Conservation (phyloP, 768 basidiomycete species). For the Pseudohyphozyma bogoriensis region DNA sequence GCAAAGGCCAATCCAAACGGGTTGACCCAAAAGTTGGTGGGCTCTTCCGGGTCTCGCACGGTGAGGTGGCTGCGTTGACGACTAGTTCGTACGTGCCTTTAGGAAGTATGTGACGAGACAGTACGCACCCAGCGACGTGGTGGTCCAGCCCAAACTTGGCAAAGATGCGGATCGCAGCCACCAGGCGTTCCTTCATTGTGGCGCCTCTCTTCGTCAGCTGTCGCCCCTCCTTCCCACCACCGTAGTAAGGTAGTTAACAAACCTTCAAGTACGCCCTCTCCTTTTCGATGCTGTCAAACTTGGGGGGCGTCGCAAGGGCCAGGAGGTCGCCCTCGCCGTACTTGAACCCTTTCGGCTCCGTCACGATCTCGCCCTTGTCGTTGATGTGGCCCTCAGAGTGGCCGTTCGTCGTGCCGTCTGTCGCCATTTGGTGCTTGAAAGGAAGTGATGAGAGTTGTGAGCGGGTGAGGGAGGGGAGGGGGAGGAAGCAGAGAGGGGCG, state of each 20-base stretch:
- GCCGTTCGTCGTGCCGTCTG: not conserved
- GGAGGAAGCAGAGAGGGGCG: no score
- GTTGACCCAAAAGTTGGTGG: conserved; percentile 12
- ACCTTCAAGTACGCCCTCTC: conserved; percentile 18
- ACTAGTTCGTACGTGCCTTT: no score
- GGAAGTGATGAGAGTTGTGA: no score
- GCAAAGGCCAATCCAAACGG: conserved; percentile 3
- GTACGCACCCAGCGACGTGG: conserved; percentile 4
- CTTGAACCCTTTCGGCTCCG: conserved; percentile 9
- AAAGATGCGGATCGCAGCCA: conserved; percentile 18
- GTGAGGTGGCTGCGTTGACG: conserved; percentile 26
- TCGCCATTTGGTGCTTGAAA: no score
- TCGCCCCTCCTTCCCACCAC: no score
- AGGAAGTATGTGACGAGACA: no score
- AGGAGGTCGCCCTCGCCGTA: conserved; percentile 6
- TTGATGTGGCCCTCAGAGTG: not conserved
- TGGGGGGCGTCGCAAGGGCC: conserved; percentile 11
- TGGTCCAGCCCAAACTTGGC: conserved; percentile 19
- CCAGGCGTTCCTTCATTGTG: no score
- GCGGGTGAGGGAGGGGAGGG: no score
- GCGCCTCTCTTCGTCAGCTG: no score
- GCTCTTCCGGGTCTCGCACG: conserved; percentile 6
- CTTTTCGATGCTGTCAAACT: conserved; percentile 3
- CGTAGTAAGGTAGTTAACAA: no score
- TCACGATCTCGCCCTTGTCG: not conserved